phyloP scores from a whole-genome alignment of 2,329 filamentous ascomycete species.

The Ramularia collo-cygni region DNA sequence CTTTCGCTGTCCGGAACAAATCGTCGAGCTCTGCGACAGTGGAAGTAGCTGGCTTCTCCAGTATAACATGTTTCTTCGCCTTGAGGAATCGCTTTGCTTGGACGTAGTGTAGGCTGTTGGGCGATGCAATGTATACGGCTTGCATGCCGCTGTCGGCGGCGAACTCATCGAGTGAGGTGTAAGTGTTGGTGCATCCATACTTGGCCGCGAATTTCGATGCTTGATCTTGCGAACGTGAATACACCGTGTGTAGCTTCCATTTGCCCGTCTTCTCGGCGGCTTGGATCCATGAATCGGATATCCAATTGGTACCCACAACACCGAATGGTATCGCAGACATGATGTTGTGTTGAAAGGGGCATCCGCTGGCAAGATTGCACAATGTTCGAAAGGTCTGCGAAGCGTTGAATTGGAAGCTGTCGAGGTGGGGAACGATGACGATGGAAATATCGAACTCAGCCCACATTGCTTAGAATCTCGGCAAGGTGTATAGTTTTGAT shows the following conservation, averaged over 20 bases:
- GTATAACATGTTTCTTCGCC: slow-evolving; percentile 42
- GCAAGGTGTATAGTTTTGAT: too few relatives aligned
- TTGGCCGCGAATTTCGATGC: slow-evolving; percentile 39
- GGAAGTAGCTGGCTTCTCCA: slow-evolving; percentile 45
- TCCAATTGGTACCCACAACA: slow-evolving; percentile 44
- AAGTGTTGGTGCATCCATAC: slow-evolving; percentile 30
- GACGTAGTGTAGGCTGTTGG: slow-evolving; percentile 42
- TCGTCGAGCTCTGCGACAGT: slow-evolving; percentile 38
- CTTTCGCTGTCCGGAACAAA: slow-evolving; percentile 37
- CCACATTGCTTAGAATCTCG: too few relatives aligned
- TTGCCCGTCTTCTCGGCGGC: slow-evolving; percentile 37
- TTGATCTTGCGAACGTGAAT: slow-evolving; percentile 39
- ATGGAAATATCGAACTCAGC: too few relatives aligned
- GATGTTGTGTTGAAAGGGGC: background rate
- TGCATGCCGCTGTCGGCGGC: slow-evolving; percentile 34
- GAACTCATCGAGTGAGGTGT: slow-evolving; percentile 37
- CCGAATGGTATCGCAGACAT: slow-evolving; percentile 36
- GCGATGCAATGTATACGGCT: slow-evolving; percentile 44
- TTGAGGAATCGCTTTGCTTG: slow-evolving; percentile 39
- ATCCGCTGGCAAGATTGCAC: too few relatives aligned
- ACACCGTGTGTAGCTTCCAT: slow-evolving; percentile 42
- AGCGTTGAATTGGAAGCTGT: background rate
- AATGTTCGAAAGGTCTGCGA: too few relatives aligned
- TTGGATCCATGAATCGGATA: slow-evolving; percentile 43
- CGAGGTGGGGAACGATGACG: too few relatives aligned